Evolutionary conservation across 2,329 filamentous ascomycete genomes (phyloP), one percentile per base, ranked within the genome.

Genomic region (Aureobasidium sp.): DNA sequence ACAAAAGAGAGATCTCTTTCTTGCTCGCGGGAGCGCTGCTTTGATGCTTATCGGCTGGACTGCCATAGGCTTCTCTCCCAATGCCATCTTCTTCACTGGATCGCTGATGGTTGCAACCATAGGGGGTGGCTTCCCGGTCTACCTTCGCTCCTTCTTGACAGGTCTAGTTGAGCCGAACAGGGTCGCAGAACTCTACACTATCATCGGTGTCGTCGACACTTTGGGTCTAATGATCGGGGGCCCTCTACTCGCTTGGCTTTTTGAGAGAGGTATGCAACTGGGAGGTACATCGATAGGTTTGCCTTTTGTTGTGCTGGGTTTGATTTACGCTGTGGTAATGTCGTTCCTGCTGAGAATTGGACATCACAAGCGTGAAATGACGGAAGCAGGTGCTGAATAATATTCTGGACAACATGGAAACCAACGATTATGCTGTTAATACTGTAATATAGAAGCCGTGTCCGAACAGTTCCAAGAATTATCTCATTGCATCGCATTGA

Each of bases 81-180:
- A 65, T 5, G 57, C 72, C 0, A 62, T 67, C 1, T 27, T 64
- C 1, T 68, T 70, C 29, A 64, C 68, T 2, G 36, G 70, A 20
- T 77, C 78, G 1, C 75, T 84, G 34, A 68, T 80, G 25, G 70
- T 80, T 15, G 75, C 77, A 14, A 77, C 77, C 4, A 64, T 81
- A 1, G 82, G 83, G 0, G 66, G 67, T 15, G 81, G 82, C 6
- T 75, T 79, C 49, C 57, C 67, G 0, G 67, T 78, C 0, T 67
- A 83, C 1, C 68, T 80, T 20, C 76, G 83, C 37, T 80, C 78
- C 3, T 70, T 85, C 7, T 69, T 84, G n/a, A 83, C 80, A 48
- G 75, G 77, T 11, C 68, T 84, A 12, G 79, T 85, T 14, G 80
- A 82, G 65, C 75, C 78, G 25, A 77, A 82, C 63, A 79, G 83